A percentile compares a stretch with the other conserved stretches of the same genome.
phyloP scores from a whole-genome alignment of 352 stramenopile genomes.

The Blastocystis sp. region DNA sequence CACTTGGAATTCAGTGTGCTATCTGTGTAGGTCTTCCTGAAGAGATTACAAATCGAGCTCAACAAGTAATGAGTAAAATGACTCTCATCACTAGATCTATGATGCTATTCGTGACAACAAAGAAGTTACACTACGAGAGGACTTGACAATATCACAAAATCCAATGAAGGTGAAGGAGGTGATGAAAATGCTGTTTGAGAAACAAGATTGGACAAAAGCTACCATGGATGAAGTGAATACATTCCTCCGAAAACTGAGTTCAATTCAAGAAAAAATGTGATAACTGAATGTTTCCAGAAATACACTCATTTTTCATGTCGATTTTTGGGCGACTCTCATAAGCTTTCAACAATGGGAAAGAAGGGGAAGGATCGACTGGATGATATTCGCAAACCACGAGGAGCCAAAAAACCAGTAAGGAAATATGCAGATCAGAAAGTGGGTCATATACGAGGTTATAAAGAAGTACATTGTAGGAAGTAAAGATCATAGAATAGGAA shows the following conservation, averaged over 20 bases:
- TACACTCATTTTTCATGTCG: not conserved
- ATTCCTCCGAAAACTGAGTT: not conserved
- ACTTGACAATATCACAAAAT: not conserved
- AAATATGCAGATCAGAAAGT: constrained; percentile 27
- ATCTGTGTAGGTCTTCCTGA: not conserved
- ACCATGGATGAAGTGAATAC: constrained; percentile 1
- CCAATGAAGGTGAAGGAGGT: not conserved
- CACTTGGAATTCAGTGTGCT: constrained; percentile 40
- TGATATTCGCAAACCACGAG: not conserved
- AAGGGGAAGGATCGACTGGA: constrained; percentile 32
- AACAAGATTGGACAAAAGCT: constrained; percentile 32
- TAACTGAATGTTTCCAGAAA: not conserved
- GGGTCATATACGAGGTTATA: constrained; percentile 45
- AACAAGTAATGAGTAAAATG: not conserved
- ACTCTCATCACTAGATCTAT: not conserved
- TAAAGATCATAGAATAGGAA: not conserved
- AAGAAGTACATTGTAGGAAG: not conserved
- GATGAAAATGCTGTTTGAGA: constrained; percentile 33
- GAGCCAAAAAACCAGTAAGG: not conserved
- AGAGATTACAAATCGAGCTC: constrained; percentile 7
- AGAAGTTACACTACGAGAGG: not conserved
- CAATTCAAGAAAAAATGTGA: not conserved
- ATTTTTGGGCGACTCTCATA: not conserved
- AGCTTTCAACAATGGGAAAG: constrained; percentile 26
- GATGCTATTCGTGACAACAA: constrained; percentile 48